These are phyloP conservation scores for Simplicillium sp. DNA, from an alignment of 2,329 filamentous ascomycete species.

Conservation along the genomic window DNA sequence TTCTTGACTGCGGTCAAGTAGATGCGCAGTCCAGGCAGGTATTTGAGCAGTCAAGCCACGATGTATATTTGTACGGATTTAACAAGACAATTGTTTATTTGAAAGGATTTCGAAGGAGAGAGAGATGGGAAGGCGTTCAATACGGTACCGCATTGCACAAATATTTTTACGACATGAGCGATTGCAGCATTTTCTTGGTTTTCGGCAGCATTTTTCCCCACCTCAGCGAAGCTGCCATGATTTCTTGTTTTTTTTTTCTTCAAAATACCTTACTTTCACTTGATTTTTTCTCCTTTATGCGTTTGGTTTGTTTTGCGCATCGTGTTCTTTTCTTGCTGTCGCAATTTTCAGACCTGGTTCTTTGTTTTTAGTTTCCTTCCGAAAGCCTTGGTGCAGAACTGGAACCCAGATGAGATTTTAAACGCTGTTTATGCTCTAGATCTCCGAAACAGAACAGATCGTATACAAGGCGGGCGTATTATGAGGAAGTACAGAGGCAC, in stretches of 20 bases:
- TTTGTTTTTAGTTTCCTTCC: not conserved
- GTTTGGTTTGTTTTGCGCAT: slow-evolving; percentile 8
- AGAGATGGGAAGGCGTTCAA: not conserved
- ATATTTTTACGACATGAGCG: not conserved
- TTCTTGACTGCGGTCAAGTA: slow-evolving; percentile 17
- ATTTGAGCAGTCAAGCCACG: too few relatives aligned
- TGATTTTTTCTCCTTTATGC: slow-evolving; percentile 4
- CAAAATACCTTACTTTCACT: slow-evolving; percentile 3
- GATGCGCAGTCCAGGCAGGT: too few relatives aligned
- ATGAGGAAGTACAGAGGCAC: too few relatives aligned
- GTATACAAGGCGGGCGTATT: too few relatives aligned
- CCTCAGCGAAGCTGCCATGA: not conserved
- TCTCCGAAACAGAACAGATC: too few relatives aligned
- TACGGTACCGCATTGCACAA: not conserved
- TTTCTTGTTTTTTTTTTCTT: slow-evolving; percentile 9
- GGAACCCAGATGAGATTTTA: too few relatives aligned
- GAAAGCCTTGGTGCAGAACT: not conserved
- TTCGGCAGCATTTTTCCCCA: not conserved
- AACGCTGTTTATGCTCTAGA: too few relatives aligned
- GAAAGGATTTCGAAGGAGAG: not conserved
- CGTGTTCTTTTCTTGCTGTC: slow-evolving; percentile 8
- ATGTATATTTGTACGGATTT: too few relatives aligned
- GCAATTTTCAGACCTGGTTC: slow-evolving; percentile 3
- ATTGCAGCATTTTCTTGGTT: too few relatives aligned
- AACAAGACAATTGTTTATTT: not conserved